phyloP scores from a whole-genome alignment of 495 filamentous ascomycete species.

The Entonaema liquescens region DNA sequence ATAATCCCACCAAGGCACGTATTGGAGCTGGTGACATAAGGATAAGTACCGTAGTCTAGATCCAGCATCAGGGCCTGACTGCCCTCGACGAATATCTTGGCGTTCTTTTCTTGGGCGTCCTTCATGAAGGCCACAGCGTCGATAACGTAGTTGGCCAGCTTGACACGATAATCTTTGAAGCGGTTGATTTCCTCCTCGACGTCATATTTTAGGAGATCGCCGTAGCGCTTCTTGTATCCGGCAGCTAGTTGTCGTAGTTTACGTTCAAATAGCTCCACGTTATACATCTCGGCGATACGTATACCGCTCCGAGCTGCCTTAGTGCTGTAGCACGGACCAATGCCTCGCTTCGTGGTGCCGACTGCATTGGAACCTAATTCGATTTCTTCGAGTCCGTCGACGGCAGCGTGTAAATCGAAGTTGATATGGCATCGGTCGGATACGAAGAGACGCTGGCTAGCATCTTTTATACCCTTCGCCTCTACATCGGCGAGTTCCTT shows the following conservation, averaged over 20 bases:
- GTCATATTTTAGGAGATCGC: background rate
- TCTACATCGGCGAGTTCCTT: slow-evolving; percentile 8
- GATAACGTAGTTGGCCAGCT: background rate
- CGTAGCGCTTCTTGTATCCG: slow-evolving; percentile 5
- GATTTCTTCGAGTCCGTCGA: slow-evolving; percentile 6
- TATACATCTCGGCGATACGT: slow-evolving; percentile 1
- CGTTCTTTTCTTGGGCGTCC: background rate
- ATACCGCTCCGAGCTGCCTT: slow-evolving; percentile 7
- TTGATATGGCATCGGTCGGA: slow-evolving; percentile 5
- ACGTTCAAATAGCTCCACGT: background rate
- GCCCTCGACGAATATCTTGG: slow-evolving; percentile 4
- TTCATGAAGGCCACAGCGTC: slow-evolving; percentile 7
- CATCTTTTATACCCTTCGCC: slow-evolving; percentile 5
- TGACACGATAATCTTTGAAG: background rate
- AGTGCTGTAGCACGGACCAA: slow-evolving; percentile 2
- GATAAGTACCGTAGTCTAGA: slow-evolving; percentile 5
- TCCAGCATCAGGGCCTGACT: slow-evolving; percentile 5
- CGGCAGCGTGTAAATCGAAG: slow-evolving; percentile 7
- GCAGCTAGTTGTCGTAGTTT: slow-evolving; percentile 1
- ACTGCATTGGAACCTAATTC: slow-evolving; percentile 2
- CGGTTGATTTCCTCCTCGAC: background rate
- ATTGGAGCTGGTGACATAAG: slow-evolving; percentile 8
- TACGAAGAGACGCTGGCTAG: background rate
- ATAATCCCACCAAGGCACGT: slow-evolving; percentile 3
- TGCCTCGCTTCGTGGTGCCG: slow-evolving; percentile 6